Conservation (phyloP, 768 basidiomycete species). For the Boletus insuetus region DNA sequence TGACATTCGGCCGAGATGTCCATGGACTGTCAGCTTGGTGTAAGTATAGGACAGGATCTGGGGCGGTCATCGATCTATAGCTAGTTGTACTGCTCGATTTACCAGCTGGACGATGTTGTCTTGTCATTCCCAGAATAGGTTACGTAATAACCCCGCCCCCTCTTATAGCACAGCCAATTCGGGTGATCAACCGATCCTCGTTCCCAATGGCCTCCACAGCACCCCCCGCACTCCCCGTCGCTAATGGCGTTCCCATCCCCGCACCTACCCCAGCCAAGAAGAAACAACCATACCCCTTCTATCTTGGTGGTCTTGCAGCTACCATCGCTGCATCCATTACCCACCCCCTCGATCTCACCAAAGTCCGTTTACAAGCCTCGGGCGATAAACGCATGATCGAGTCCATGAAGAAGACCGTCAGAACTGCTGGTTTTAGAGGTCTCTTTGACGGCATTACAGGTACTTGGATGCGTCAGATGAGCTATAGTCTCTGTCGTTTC, state of each 20-base stretch:
- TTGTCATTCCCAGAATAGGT: not conserved
- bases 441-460: conserved; percentile 86
- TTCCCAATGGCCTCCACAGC: conserved; percentile 18
- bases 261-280: conserved; percentile 24
- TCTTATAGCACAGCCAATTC: conserved; percentile 10
- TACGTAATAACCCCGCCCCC: conserved; percentile 12
- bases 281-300: conserved; percentile 83
- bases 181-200: not conserved
- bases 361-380: conserved; percentile 87
- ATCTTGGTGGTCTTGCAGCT: conserved; percentile 83
- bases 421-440: conserved; percentile 69
- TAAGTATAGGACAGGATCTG: too few relatives aligned
- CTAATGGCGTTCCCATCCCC: conserved; percentile 6
- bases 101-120: too few relatives aligned
- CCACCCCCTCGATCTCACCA: conserved; percentile 86
- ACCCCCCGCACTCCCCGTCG: conserved; percentile 4
- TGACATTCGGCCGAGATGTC: too few relatives aligned
- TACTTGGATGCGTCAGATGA: conserved; percentile 91
- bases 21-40: too few relatives aligned
- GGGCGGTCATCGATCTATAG: too few relatives aligned
- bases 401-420: conserved; percentile 78
- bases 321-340: conserved; percentile 88
- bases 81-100: too few relatives aligned
- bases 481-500: conserved; percentile 88
- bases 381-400: conserved; percentile 90